These are phyloP conservation scores for Cyclotella choctawhatcheeana DNA, from an alignment of 108 stramenopile genomes.

Conservation along the genomic window DNA sequence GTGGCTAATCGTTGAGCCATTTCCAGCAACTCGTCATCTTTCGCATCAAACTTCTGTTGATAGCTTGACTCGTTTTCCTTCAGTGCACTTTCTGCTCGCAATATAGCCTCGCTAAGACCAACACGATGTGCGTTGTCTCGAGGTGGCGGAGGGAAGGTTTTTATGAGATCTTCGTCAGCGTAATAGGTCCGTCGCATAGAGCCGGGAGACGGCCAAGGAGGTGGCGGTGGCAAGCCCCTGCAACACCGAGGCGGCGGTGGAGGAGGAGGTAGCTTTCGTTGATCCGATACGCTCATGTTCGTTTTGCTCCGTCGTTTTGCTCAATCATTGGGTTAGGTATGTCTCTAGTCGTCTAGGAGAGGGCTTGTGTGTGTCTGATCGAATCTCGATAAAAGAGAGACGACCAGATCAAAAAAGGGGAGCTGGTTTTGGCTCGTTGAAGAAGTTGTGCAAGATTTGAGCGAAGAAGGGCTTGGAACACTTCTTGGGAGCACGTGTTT, in stretches of 20 bases:
- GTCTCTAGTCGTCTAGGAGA: too few species aligned
- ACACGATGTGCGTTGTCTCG: conserved; percentile 1
- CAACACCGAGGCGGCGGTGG: not conserved
- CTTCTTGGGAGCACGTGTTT: too few species aligned
- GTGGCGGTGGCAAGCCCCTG: not conserved
- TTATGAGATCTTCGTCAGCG: not conserved
- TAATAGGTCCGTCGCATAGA: not conserved
- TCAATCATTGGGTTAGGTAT: too few species aligned
- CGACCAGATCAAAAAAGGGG: too few species aligned
- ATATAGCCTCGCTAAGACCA: not conserved
- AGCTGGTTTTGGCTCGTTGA: too few species aligned
- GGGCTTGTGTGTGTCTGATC: too few species aligned
- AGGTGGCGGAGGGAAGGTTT: conserved; percentile 3
- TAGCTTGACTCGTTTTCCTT: not conserved
- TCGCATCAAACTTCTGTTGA: too few species aligned
- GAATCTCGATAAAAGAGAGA: too few species aligned
- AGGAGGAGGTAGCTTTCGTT: conserved; percentile 3
- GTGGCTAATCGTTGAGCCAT: too few species aligned
- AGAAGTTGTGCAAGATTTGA: too few species aligned
- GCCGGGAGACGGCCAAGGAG: not conserved
- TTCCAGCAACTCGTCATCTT: too few species aligned
- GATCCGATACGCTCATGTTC: not conserved
- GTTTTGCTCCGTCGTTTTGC: not conserved
- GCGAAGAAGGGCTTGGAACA: too few species aligned
- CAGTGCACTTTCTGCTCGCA: not conserved